These are phyloP conservation scores for Emmonsiellopsis sp. DNA, from an alignment of 2,329 filamentous ascomycete genomes.

Conservation along the genomic window DNA sequence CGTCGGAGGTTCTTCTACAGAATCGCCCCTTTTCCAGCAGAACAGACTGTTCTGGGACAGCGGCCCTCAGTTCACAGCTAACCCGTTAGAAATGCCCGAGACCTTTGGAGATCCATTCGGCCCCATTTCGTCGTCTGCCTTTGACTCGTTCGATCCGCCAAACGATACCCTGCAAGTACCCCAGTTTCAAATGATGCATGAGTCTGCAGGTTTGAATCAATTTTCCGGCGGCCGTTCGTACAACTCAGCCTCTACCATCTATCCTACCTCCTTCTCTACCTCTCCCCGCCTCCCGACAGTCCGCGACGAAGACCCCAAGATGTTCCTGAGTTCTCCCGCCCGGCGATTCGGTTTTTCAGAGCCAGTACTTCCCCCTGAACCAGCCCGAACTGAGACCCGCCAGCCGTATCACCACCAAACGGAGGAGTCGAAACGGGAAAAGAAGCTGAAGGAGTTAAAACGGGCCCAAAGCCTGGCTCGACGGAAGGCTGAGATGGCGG, in stretches of 20 bases:
- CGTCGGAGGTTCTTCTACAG: conserved; percentile 42
- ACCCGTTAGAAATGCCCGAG: conserved; percentile 10
- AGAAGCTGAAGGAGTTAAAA: conserved; percentile 23
- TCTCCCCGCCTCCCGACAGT: conserved; percentile 31
- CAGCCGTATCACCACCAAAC: conserved; percentile 42
- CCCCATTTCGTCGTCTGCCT: conserved; percentile 10
- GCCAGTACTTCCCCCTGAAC: conserved; percentile 18
- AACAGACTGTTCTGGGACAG: conserved; percentile 43
- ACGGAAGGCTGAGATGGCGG: conserved; percentile 16
- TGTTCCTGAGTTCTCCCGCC: conserved; percentile 41
- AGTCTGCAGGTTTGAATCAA: conserved; percentile 24
- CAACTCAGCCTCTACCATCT: conserved; percentile 24
- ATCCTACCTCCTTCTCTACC: conserved; percentile 36
- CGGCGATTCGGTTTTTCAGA: conserved; percentile 36
- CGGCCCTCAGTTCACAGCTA: conserved; percentile 21
- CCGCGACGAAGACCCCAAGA: conserved; percentile 33
- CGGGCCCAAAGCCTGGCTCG: conserved; percentile 23
- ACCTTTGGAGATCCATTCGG: conserved; percentile 16
- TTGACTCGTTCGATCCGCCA: conserved; percentile 11
- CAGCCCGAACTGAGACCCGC: conserved; percentile 19
- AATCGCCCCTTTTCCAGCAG: conserved; percentile 49
- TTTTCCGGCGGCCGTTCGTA: conserved; percentile 19
- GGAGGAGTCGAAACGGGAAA: conserved; percentile 37
- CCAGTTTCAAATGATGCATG: conserved; percentile 27
- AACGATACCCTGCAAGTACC: conserved; percentile 14